phyloP scores from a whole-genome alignment of 2,329 filamentous ascomycete genomes.

The Colletotrichum costaricense region DNA sequence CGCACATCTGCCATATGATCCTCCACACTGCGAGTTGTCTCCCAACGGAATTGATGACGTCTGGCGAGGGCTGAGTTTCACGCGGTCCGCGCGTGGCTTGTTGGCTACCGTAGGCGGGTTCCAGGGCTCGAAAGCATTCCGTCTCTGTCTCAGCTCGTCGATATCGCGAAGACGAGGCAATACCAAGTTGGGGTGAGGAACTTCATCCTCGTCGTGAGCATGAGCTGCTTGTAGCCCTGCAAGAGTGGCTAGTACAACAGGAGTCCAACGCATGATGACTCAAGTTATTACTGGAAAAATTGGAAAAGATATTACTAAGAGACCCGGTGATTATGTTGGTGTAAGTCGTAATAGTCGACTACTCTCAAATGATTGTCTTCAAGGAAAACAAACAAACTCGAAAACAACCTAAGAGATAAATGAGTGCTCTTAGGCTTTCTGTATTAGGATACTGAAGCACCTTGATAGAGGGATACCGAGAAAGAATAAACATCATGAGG shows the following conservation, averaged over 20 bases:
- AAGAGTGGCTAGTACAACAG: slow-evolving; percentile 40
- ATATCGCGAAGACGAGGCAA: neutral
- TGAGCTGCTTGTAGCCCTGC: slow-evolving; percentile 42
- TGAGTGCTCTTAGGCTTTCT: slow-evolving; percentile 6
- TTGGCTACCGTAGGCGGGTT: slow-evolving; percentile 39
- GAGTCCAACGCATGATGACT: slow-evolving; percentile 41
- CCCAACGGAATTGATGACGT: neutral
- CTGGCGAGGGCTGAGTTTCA: slow-evolving; percentile 36
- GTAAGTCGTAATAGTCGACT: neutral
- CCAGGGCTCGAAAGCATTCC: slow-evolving; percentile 39
- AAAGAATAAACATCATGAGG: neutral
- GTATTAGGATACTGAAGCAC: neutral
- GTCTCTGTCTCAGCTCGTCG: slow-evolving; percentile 17
- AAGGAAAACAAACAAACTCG: neutral
- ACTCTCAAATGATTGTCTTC: neutral
- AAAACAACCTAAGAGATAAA: neutral
- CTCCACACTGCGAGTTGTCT: slow-evolving; percentile 42
- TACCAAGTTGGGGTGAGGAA: slow-evolving; percentile 32
- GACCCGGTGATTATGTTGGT: neutral
- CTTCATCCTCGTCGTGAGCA: slow-evolving; percentile 38
- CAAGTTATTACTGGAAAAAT: neutral
- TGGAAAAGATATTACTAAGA: neutral
- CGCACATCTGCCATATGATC: slow-evolving; percentile 42
- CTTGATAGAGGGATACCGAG: slow-evolving; percentile 10
- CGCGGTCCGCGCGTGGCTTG: slow-evolving; percentile 13